phyloP scores from a whole-genome alignment of 768 basidiomycete species.

The Kwoniella botswanensis region DNA sequence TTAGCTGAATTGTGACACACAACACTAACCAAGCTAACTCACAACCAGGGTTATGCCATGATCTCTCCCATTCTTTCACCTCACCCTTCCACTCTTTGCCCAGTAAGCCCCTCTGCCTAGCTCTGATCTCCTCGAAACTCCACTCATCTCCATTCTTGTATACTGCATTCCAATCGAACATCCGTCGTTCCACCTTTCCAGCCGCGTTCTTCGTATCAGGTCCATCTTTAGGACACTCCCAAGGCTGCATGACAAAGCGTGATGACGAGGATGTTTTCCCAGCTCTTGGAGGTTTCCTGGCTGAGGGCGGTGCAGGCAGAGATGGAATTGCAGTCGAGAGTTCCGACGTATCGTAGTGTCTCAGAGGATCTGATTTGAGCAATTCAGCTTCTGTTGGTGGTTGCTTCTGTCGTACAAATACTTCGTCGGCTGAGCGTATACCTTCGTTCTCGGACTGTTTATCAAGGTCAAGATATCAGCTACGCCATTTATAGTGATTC shows the following conservation, averaged over 20 bases:
- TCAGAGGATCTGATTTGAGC: conserved; percentile 60
- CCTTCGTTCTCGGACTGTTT: conserved; percentile 37
- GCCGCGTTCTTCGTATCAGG: conserved; percentile 40
- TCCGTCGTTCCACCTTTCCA: conserved; percentile 55
- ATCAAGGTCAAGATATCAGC: not conserved
- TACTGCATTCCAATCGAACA: conserved; percentile 63
- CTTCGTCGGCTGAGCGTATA: conserved; percentile 50
- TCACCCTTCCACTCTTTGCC: conserved; percentile 51
- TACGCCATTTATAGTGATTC: not conserved
- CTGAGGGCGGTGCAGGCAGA: conserved; percentile 41
- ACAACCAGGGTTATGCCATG: conserved; percentile 55
- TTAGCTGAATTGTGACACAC: conserved; percentile 9
- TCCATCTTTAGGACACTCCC: conserved; percentile 54
- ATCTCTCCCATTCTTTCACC: conserved; percentile 52
- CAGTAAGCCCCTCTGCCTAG: conserved; percentile 56
- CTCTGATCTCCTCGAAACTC: conserved; percentile 72
- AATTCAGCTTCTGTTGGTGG: conserved; percentile 59
- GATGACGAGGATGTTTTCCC: conserved; percentile 10
- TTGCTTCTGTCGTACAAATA: conserved; percentile 45
- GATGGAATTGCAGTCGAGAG: conserved; percentile 33
- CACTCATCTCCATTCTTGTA: conserved; percentile 81
- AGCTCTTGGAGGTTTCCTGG: conserved; percentile 40
- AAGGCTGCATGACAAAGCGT: conserved; percentile 31
- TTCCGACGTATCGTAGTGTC: conserved; percentile 52
- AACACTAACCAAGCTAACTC: conserved; percentile 23